phyloP scores from a whole-genome alignment of 2,329 filamentous ascomycete genomes.

The Trichoderma guizhouense region DNA sequence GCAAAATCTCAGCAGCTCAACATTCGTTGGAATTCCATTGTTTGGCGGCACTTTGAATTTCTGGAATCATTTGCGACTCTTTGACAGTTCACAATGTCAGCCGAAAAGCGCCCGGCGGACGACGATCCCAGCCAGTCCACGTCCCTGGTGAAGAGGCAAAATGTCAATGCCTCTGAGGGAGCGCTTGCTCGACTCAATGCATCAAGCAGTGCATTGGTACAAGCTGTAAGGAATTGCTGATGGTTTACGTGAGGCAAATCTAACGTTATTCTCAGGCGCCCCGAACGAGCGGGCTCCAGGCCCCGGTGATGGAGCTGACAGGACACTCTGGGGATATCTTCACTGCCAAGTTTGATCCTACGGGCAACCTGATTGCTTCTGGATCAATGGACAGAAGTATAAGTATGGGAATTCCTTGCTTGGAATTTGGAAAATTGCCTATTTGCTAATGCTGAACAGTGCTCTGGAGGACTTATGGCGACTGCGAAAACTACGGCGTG shows the following conservation, averaged over 20 bases:
- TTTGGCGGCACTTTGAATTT: not conserved
- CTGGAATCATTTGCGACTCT: not conserved
- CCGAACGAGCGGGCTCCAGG: conserved; percentile 78
- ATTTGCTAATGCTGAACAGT: conserved; percentile 49
- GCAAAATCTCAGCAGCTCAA: not conserved
- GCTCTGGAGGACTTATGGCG: conserved; percentile 88
- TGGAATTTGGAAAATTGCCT: not conserved
- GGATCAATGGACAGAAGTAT: conserved; percentile 94
- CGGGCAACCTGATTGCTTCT: conserved; percentile 84
- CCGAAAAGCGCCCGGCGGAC: conserved; percentile 88
- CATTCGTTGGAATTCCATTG: not conserved
- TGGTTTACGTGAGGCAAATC: not conserved
- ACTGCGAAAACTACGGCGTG: conserved; percentile 91
- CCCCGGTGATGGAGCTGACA: conserved; percentile 90
- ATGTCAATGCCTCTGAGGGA: conserved; percentile 51
- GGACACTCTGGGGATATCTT: conserved; percentile 86
- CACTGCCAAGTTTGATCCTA: conserved; percentile 82
- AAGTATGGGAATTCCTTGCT: conserved; percentile 49
- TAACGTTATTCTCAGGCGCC: conserved; percentile 53
- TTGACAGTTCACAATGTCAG: conserved; percentile 62
- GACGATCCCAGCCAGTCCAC: conserved; percentile 76
- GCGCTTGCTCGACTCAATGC: conserved; percentile 52
- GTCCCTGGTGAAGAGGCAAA: conserved; percentile 86
- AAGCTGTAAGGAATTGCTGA: conserved; percentile 41
- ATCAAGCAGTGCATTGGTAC: conserved; percentile 47